Evolutionary conservation across 2,329 filamentous ascomycete genomes (phyloP).

Genomic region (Colletotrichum sp.): DNA sequence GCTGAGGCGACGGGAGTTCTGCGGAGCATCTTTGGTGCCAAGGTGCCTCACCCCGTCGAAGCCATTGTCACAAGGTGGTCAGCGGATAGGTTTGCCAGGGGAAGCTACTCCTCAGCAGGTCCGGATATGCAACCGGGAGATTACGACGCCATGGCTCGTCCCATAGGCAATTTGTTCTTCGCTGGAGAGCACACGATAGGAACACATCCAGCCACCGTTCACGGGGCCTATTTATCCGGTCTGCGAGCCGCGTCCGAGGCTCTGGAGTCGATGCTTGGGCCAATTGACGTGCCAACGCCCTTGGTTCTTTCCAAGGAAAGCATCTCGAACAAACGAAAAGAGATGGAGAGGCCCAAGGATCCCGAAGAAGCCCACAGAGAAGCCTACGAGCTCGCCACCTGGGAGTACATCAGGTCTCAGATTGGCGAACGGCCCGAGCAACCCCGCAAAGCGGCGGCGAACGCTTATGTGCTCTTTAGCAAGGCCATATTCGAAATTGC

Average conservation of each 20-base stretch:
- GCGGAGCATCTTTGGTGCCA: slow-evolving; percentile 72
- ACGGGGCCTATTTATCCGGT: slow-evolving; percentile 94
- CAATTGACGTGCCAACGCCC: slow-evolving; percentile 77
- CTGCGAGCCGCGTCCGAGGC: slow-evolving; percentile 89
- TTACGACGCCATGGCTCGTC: slow-evolving; percentile 88
- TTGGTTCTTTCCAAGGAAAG: slow-evolving; percentile 72
- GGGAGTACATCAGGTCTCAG: slow-evolving; percentile 53
- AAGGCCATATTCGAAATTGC: slow-evolving; percentile 75
- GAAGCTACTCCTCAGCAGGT: slow-evolving; percentile 94
- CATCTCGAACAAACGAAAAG: slow-evolving; percentile 61
- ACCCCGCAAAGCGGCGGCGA: slow-evolving; percentile 76
- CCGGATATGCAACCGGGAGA: slow-evolving; percentile 83
- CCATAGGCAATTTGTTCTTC: slow-evolving; percentile 89
- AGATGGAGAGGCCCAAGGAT: slow-evolving; percentile 46
- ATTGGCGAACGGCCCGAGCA: slow-evolving; percentile 79
- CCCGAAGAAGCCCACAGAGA: slow-evolving; percentile 58
- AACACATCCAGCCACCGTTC: slow-evolving; percentile 94
- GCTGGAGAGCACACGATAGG: slow-evolving; percentile 96
- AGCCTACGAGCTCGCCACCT: slow-evolving; percentile 60
- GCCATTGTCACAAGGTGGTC: slow-evolving; percentile 93
- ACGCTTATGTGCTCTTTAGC: slow-evolving; percentile 89
- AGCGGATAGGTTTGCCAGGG: slow-evolving; percentile 86
- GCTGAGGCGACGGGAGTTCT: slow-evolving; percentile 81
- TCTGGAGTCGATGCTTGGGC: slow-evolving; percentile 78
- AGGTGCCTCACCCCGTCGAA: slow-evolving; percentile 81